Base-by-base conservation (phyloP, 192 early-diverging fungal species). In the Anaeromyces robustus region DNA sequence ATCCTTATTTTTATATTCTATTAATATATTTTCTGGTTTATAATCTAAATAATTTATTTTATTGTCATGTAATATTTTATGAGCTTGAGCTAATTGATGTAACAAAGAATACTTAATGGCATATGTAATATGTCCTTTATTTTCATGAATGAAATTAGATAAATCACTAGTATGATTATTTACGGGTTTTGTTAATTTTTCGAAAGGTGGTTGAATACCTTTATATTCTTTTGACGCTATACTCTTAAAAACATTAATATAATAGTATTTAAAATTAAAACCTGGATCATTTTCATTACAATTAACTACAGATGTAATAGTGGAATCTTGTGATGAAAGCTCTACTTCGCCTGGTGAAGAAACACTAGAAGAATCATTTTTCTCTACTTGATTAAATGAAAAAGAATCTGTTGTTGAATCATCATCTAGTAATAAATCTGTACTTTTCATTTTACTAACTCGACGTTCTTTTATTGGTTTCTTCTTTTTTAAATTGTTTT, bases 151-250 rank as follows among this genome's bases (percentile, higher is more conserved):
- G 12, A 68, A 68, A 9, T 68, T 68, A 5, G 52, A 68, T 26
- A 68, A 80, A 59, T 85, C 85, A 37, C 85, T 81, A 29, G 85
- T 79, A 43, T 85, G 85, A 31, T 81, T 59, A 41, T 85, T 81
- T 1, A 81, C 78, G 0, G 85, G 85, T 68, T 68, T 68, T 7
- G 52, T 68, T 68, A 68, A n/a, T n/a, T 68, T 68, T 68, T 68
- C 52, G n/a, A 68, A 68, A n/a, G 52, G 52, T 5, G 52, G 52
- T 68, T 68, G 52, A 68, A n/a, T 68, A 68, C 28, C 19, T 68
- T 68, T n/a, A n/a, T 68, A 68, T 0, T 68, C 52, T 68, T n/a
- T 68, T 7, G 26, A 68, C 4, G 52, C 52, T 22, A 68, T 68
- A 22, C 0, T n/a, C 26, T 68, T 68, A 68, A 68, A 68, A 9